Evolutionary conservation across 2,329 filamentous ascomycete species (phyloP).

Genomic region (Berkeleyomyces rouxiae): DNA sequence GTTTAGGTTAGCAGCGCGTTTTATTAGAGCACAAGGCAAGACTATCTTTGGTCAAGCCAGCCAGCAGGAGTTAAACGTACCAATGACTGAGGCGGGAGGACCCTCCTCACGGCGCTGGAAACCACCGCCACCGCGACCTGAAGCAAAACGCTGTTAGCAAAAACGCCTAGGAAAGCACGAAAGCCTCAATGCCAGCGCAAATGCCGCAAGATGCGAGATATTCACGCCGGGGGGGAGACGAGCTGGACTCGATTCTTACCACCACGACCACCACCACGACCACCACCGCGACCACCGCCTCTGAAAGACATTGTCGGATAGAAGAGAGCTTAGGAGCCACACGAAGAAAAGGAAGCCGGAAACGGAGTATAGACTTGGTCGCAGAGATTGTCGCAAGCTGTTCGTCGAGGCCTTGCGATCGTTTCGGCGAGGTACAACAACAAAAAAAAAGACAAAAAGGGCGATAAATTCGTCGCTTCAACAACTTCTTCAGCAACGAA

Average conservation of each 20-base stretch:
- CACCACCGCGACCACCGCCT: slow-evolving; percentile 22
- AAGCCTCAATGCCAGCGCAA: neutral
- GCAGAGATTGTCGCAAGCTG: neutral
- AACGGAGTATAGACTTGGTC: neutral
- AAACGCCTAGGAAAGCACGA: neutral
- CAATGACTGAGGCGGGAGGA: slow-evolving; percentile 23
- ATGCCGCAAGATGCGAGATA: neutral
- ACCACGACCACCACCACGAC: slow-evolving; percentile 23
- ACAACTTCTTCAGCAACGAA: neutral
- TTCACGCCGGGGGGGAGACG: neutral
- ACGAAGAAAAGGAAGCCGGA: neutral
- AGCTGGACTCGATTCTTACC: slow-evolving; percentile 19
- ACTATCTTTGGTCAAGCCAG: neutral
- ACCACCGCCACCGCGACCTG: slow-evolving; percentile 24
- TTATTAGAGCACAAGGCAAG: neutral
- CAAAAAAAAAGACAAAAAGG: neutral
- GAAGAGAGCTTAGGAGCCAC: neutral
- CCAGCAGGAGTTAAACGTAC: slow-evolving; percentile 17
- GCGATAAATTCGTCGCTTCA: slow-evolving; percentile 5
- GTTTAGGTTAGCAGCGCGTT: neutral
- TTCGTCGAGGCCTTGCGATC: neutral
- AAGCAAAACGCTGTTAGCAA: slow-evolving; percentile 5
- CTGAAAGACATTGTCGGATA: slow-evolving; percentile 24
- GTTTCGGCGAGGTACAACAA: neutral
- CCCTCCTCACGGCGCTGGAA: slow-evolving; percentile 26